Percentiles rank a stretch among this genome's conserved stretches.
Conservation (phyloP, 176 grass and related monocot species). For the Oryza officinalis region DNA sequence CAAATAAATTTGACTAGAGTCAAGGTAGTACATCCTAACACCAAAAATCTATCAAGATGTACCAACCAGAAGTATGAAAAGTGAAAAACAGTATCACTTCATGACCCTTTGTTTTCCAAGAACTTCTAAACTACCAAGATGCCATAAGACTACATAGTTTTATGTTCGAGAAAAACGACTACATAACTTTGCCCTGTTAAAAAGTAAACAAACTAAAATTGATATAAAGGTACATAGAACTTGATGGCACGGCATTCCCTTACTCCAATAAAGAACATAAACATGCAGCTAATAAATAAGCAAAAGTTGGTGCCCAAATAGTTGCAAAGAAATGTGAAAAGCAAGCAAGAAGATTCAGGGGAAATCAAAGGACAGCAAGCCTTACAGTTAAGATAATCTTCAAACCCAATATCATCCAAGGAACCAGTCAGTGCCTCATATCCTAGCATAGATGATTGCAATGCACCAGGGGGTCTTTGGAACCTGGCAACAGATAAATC, state of each 20-base stretch:
- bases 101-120: not conserved
- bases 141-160: not conserved
- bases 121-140: not conserved
- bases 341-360: not conserved
- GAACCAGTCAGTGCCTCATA: constrained; percentile 67
- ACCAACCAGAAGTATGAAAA: not conserved
- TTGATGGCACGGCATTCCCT: not conserved
- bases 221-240: not conserved
- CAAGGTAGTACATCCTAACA: not conserved
- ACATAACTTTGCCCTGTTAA: not conserved
- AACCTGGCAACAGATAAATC: constrained; percentile 45
- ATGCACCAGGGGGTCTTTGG: constrained; percentile 67
- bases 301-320: not conserved
- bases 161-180: not conserved
- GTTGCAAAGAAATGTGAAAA: not conserved
- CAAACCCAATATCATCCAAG: constrained; percentile 72
- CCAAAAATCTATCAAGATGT: not conserved
- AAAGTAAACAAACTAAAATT: not conserved
- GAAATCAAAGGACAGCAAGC: not conserved
- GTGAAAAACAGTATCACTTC: not conserved
- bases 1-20: too few species aligned
- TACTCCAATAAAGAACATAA: not conserved
- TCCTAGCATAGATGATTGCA: constrained; percentile 77
- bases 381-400: constrained; percentile 89
- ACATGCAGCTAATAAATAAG: not conserved